Conservation (phyloP, 352 stramenopile species). For the Globisporangium acanthophoron region DNA sequence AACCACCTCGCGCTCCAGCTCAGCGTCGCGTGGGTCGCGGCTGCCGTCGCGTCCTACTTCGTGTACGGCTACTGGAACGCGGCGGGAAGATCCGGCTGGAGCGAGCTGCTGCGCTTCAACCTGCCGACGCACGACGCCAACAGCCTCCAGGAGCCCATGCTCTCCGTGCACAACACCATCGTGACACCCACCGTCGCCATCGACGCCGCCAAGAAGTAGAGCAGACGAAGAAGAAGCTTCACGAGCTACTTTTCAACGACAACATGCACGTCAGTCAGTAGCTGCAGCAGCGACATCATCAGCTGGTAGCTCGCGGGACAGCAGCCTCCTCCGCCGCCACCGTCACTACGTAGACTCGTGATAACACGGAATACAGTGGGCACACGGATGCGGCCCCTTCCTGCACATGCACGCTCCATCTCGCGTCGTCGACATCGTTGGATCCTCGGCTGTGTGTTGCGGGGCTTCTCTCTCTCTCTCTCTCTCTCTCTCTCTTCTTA, state of each 20-base stretch:
- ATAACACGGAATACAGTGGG: neutral
- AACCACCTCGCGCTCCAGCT: constrained; percentile 25
- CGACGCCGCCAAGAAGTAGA: constrained; percentile 5
- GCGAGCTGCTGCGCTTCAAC: constrained; percentile 25
- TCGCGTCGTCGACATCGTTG: neutral
- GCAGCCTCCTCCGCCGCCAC: neutral
- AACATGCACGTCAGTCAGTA: neutral
- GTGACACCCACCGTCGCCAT: neutral
- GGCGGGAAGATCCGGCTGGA: constrained; percentile 36
- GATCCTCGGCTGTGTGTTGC: neutral
- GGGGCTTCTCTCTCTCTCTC: neutral
- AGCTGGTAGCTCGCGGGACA: neutral
- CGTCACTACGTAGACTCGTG: neutral
- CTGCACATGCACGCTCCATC: neutral
- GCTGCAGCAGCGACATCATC: neutral
- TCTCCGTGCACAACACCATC: constrained; percentile 12
- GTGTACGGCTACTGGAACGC: constrained; percentile 45
- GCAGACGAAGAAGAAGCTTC: neutral
- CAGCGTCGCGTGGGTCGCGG: constrained; percentile 38
- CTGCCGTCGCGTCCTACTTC: constrained; percentile 52
- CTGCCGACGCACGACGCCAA: constrained; percentile 21
- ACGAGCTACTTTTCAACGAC: neutral
- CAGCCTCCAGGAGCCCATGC: constrained; percentile 27
- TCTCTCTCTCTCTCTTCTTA: neutral
- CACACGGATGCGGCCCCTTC: constrained; percentile 1